Evolutionary conservation across 192 early-diverging fungal genomes (phyloP), one percentile per base, ranked within the genome.

Genomic region (Umbelopsis sp.): DNA sequence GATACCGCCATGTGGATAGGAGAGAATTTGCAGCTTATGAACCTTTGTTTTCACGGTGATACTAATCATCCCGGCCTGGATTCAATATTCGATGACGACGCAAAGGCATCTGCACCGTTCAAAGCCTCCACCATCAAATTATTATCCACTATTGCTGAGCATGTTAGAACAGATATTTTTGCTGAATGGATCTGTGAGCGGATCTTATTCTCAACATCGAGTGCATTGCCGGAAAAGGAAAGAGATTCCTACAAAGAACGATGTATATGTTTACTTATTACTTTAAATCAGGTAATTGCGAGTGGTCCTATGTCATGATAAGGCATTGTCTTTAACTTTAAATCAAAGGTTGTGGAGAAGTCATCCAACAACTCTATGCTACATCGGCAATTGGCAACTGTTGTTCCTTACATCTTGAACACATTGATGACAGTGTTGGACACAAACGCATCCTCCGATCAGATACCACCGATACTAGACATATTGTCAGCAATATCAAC

Each of bases 381-480:
- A 33, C 27, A 52, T 53, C n/a, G 50, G 9, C 49, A 51, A 20
- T 16, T 47, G 23, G 18, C 58, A 55, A 67, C 48, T 67, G 44
- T 51, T 64, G 48, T 35, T 16, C 64, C 69, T 13, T 64, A 64
- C 35, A 51, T 75, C n/a, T 35, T 75, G 22, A 44, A 33, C 2
- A 69, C 58, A 23, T 20, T 75, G 4, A 75, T 70, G 45, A 55
- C 68, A 3, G 67, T 75, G 35, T 48, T 75, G 64, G 74, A 75
- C 53, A 47, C 74, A 18, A 70, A 70, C 55, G 35, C 69, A 18
- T 67, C 69, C 22, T 25, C 74, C 4, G 74, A 75, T 12, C 70
- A 70, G 7, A 20, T 75, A 48, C 64, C 74, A 49, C 11, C 22
- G n/a, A 41, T 70, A 23, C 35, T 70, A 7, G 50, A 70, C 10